Evolutionary conservation across 768 basidiomycete species (phyloP).

Genomic region (button mushroom (Agaricus bisporus)): DNA sequence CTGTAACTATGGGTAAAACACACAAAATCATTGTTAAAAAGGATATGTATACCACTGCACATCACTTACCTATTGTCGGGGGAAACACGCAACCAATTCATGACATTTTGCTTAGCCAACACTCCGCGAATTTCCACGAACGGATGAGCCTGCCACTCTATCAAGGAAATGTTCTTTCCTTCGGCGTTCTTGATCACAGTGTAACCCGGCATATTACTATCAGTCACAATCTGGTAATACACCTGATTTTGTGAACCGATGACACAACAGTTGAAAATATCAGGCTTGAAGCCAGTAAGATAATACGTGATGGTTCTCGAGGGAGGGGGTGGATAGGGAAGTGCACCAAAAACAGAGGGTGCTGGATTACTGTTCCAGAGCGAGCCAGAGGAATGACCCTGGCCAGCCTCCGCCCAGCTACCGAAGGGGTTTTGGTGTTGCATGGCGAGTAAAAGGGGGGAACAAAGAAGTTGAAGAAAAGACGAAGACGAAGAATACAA

Average conservation of each 20-base stretch:
- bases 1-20: slow-evolving; percentile 29
- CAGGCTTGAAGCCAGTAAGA: slow-evolving; percentile 45
- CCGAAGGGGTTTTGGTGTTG: slow-evolving; percentile 34
- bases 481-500: background rate
- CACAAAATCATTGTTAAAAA: slow-evolving; percentile 3
- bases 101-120: slow-evolving; percentile 40
- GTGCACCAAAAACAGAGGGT: slow-evolving; percentile 58
- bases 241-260: slow-evolving; percentile 43
- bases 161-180: slow-evolving; percentile 41
- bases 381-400: slow-evolving; percentile 17
- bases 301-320: slow-evolving; percentile 32
- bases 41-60: background rate
- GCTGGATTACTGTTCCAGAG: slow-evolving; percentile 19
- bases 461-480: background rate
- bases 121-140: slow-evolving; percentile 48
- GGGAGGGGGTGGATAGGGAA: slow-evolving; percentile 43
- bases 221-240: slow-evolving; percentile 45
- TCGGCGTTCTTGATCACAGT: slow-evolving; percentile 47
- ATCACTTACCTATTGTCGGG: slow-evolving; percentile 33
- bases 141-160: slow-evolving; percentile 51
- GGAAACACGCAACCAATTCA: slow-evolving; percentile 51
- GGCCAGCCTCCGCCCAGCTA: slow-evolving; percentile 26
- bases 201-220: slow-evolving; percentile 41
- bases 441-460: slow-evolving; percentile 14
- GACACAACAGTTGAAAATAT: slow-evolving; percentile 49